Evolutionary conservation across 257 asterid species (phyloP).

Genomic region (Solanum lignicaule): DNA sequence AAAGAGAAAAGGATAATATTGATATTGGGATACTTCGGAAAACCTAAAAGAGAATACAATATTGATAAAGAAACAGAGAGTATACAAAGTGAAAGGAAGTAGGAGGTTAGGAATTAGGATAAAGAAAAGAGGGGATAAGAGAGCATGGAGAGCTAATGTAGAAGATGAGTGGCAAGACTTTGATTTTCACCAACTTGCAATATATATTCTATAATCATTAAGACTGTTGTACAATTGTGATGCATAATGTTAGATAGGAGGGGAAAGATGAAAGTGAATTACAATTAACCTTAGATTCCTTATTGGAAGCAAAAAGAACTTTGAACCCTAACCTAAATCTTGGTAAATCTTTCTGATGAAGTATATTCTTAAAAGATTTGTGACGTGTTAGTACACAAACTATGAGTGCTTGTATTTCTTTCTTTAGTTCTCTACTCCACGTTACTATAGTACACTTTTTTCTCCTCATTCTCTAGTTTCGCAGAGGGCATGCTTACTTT

Average conservation of each 20-base stretch:
- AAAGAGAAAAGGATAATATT: background rate
- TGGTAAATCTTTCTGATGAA: background rate
- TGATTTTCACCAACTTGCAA: background rate
- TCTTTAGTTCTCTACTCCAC: background rate
- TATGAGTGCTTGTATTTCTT: background rate
- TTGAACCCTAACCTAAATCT: background rate
- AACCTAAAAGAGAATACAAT: background rate
- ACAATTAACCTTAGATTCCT: background rate
- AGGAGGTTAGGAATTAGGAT: background rate
- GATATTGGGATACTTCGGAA: background rate
- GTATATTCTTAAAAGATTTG: background rate
- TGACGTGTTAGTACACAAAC: background rate
- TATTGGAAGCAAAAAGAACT: background rate
- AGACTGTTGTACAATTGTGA: background rate
- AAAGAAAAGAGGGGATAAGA: background rate
- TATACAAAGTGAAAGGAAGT: background rate
- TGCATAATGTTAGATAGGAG: background rate
- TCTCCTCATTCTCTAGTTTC: background rate
- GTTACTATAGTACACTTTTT: background rate
- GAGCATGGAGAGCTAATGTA: background rate
- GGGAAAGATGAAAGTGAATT: background rate
- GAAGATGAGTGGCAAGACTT: background rate
- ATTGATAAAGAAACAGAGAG: background rate
- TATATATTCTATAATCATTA: background rate
- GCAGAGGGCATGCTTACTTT: background rate